These are phyloP conservation scores for Stephanodiscus triporus DNA, from an alignment of 108 stramenopile species.

Conservation along the genomic window DNA sequence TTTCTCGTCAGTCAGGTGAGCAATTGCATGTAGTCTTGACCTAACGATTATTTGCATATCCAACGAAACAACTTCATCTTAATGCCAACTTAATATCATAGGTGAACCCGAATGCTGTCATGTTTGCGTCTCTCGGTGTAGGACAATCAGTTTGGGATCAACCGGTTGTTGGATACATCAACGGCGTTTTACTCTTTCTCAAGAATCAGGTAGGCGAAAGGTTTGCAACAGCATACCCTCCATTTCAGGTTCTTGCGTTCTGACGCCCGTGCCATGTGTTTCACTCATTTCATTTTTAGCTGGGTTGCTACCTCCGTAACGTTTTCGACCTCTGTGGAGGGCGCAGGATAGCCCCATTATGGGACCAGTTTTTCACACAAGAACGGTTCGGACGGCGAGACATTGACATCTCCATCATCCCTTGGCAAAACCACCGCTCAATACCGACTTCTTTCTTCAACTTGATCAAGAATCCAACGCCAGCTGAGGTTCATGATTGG, in stretches of 20 bases:
- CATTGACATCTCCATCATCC: conserved; percentile 93
- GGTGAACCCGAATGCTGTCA: conserved; percentile 90
- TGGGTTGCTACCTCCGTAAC: conserved; percentile 80
- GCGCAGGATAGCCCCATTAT: conserved; percentile 76
- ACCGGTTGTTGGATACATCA: conserved; percentile 73
- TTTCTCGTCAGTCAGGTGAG: conserved; percentile 93
- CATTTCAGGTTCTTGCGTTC: not conserved
- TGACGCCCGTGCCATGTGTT: not conserved
- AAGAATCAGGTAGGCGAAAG: conserved; percentile 66
- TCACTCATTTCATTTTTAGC: not conserved
- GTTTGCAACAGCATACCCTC: not conserved
- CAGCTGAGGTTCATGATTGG: conserved; percentile 85
- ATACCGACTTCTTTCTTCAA: conserved; percentile 78
- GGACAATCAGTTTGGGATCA: conserved; percentile 79
- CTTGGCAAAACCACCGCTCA: conserved; percentile 86
- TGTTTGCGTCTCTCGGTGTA: conserved; percentile 82
- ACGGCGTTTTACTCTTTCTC: conserved; percentile 84
- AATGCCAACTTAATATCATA: too few species aligned
- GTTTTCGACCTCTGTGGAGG: conserved; percentile 87
- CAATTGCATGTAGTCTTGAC: too few species aligned
- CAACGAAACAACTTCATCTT: too few species aligned
- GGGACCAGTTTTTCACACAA: conserved; percentile 86
- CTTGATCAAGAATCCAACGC: conserved; percentile 88
- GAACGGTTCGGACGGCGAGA: conserved; percentile 93
- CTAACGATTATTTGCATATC: too few species aligned